These are phyloP conservation scores for Tuber microsphaerosporum DNA, from an alignment of 495 filamentous ascomycete genomes.

Conservation along the genomic window DNA sequence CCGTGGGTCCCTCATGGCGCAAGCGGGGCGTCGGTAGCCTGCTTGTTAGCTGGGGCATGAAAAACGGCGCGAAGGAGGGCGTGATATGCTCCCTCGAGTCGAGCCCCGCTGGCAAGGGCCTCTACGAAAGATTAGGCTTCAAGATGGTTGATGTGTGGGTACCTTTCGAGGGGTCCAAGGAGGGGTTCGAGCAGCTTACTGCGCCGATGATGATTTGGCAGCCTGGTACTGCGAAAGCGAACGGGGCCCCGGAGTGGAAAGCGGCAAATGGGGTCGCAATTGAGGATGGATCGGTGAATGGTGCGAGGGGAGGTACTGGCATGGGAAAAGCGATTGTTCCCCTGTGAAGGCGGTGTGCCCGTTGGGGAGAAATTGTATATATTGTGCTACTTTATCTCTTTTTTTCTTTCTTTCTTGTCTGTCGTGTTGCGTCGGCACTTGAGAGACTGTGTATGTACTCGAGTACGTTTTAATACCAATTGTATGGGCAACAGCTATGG, in stretches of 20 bases:
- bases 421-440: background rate
- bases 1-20: constrained; percentile 23
- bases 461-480: background rate
- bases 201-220: background rate
- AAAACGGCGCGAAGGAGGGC: constrained; percentile 31
- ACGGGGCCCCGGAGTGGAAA: background rate
- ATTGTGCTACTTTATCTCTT: background rate
- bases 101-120: constrained; percentile 26
- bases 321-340: background rate
- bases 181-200: background rate
- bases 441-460: background rate
- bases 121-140: constrained; percentile 32
- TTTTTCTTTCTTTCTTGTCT: background rate
- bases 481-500: background rate
- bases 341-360: background rate
- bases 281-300: constrained; percentile 2
- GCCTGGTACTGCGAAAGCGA: background rate
- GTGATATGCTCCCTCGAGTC: constrained; percentile 32
- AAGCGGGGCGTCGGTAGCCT: constrained; percentile 28
- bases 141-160: constrained; percentile 7
- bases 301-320: background rate
- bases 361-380: background rate
- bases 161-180: background rate
- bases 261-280: background rate
- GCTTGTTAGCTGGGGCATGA: constrained; percentile 28